phyloP scores from a whole-genome alignment of 2,329 filamentous ascomycete genomes.

The Xylaria sp. region DNA sequence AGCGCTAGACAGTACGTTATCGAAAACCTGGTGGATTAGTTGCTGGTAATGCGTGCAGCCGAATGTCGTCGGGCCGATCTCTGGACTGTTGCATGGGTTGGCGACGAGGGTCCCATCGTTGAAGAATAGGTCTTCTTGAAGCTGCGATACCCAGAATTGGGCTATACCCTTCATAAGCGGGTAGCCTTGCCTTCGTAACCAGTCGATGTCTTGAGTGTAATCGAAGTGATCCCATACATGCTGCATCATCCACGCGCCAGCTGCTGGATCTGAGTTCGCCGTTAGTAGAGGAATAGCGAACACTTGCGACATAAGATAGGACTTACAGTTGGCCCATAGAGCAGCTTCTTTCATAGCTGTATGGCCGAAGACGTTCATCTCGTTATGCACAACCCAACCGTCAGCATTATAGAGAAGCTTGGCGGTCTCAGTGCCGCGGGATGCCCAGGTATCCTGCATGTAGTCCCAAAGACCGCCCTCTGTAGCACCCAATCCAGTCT shows the following conservation, averaged over 20 bases:
- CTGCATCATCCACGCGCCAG: constrained; percentile 68
- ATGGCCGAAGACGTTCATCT: constrained; percentile 68
- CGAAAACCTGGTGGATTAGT: constrained; percentile 57
- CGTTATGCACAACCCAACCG: constrained; percentile 67
- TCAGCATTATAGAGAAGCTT: constrained; percentile 61
- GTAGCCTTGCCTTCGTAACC: constrained; percentile 60
- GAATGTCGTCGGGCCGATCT: constrained; percentile 65
- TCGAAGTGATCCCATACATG: constrained; percentile 67
- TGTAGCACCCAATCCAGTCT: constrained; percentile 60
- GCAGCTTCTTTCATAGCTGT: constrained; percentile 54
- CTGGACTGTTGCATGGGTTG: constrained; percentile 68
- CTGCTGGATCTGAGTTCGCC: constrained; percentile 50
- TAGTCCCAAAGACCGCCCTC: constrained; percentile 61
- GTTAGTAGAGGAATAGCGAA: constrained; percentile 2
- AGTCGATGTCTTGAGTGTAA: constrained; percentile 59
- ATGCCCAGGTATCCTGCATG: constrained; percentile 63
- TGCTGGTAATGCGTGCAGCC: constrained; percentile 65
- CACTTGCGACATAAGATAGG: no score
- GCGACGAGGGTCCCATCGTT: constrained; percentile 64
- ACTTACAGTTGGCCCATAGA: constrained; percentile 47
- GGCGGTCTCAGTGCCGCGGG: constrained; percentile 63
- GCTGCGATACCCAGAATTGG: constrained; percentile 65
- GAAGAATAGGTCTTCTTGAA: constrained; percentile 60
- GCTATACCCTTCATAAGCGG: constrained; percentile 63
- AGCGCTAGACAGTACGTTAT: constrained; percentile 49